These are phyloP conservation scores for Turnera subulata DNA, from an alignment of 345 rosid species.

Conservation along the genomic window DNA sequence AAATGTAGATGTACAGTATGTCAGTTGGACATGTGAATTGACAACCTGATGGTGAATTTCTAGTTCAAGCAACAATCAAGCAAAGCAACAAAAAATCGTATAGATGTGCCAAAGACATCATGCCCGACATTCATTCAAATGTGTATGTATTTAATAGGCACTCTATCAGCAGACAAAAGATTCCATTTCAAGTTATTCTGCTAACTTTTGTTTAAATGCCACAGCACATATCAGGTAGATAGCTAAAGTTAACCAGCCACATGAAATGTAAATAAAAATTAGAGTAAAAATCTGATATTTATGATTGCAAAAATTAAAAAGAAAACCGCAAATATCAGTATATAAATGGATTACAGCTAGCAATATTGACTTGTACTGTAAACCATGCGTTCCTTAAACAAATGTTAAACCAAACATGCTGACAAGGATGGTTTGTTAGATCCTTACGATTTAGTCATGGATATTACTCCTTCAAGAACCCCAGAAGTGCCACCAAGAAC, in stretches of 20 bases:
- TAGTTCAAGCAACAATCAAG: background rate
- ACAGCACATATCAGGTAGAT: background rate
- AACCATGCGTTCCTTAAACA: no score
- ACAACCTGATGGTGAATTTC: background rate
- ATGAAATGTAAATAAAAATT: no score
- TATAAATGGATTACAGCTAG: no score
- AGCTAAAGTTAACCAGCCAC: background rate
- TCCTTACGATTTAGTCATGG: slow-evolving; percentile 81
- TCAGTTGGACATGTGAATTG: background rate
- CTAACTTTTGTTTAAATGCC: background rate
- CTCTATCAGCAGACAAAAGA: background rate
- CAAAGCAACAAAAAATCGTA: background rate
- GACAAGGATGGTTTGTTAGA: background rate
- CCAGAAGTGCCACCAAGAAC: slow-evolving; percentile 90
- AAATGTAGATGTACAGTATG: background rate
- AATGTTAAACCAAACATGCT: no score
- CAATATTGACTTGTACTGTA: no score
- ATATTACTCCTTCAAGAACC: slow-evolving; percentile 77
- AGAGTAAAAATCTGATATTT: no score
- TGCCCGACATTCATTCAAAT: background rate
- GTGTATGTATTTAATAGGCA: background rate
- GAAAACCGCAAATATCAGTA: no score
- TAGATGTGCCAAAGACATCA: background rate
- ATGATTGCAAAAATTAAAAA: no score
- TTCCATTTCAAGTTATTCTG: background rate